phyloP scores from a whole-genome alignment of 225 moss, liverwort and hornwort species.

The Physcomitrellopsis africana region DNA sequence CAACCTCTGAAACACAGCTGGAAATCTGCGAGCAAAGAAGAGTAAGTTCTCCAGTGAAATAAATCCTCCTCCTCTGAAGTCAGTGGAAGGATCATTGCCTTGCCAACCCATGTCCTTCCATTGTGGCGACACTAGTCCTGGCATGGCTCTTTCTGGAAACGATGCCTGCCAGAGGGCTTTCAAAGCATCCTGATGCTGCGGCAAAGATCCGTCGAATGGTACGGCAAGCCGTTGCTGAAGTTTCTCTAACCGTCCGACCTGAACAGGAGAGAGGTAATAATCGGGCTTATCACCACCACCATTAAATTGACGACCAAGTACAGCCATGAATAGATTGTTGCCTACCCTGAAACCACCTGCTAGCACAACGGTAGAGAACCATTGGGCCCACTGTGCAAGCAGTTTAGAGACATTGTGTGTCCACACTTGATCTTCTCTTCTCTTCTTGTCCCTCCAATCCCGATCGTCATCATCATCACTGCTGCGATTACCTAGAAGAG shows the following conservation, averaged over 20 bases:
- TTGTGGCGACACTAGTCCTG: slow-evolving; percentile 86
- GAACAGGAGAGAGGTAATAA: slow-evolving; percentile 39
- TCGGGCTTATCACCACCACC: slow-evolving; percentile 24
- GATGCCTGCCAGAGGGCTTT: slow-evolving; percentile 76
- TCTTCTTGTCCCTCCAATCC: slow-evolving; percentile 49
- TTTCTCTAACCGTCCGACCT: slow-evolving; percentile 61
- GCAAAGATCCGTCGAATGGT: slow-evolving; percentile 71
- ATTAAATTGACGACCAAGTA: slow-evolving; percentile 33
- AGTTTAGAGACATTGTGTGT: slow-evolving; percentile 82
- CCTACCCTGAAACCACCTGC: slow-evolving; percentile 48
- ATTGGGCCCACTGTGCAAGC: slow-evolving; percentile 91
- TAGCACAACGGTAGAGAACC: slow-evolving; percentile 70
- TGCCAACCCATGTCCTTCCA: slow-evolving; percentile 99
- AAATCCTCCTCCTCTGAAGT: slow-evolving; percentile 95
- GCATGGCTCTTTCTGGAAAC: slow-evolving; percentile 65
- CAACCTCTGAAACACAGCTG: slow-evolving; percentile 72
- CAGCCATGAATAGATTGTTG: slow-evolving; percentile 45
- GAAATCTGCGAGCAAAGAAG: slow-evolving; percentile 71
- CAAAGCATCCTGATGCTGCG: slow-evolving; percentile 81
- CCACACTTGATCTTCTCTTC: slow-evolving; percentile 79
- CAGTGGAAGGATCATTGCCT: slow-evolving; percentile 88
- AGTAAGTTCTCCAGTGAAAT: slow-evolving; percentile 88
- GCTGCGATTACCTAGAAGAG: slow-evolving; percentile 62
- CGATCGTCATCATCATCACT: slow-evolving; percentile 68
- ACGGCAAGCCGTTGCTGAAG: slow-evolving; percentile 79